Conservation (phyloP, 352 stramenopile genomes). For the Saprolegnia diclina region DNA sequence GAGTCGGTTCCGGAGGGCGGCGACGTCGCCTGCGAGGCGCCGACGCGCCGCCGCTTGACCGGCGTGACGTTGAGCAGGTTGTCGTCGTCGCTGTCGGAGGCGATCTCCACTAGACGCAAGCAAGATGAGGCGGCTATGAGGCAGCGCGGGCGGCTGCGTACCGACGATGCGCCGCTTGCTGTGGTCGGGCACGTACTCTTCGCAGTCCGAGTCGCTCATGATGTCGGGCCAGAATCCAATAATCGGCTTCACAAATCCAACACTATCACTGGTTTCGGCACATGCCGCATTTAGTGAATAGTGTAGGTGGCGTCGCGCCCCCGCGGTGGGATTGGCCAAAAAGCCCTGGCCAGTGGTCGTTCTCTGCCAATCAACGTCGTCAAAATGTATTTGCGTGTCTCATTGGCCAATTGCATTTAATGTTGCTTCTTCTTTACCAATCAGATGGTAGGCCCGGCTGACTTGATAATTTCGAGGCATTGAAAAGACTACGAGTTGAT, state of each 20-base stretch:
- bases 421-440: too few relatives aligned
- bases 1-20: background rate
- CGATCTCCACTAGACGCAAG: background rate
- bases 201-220: slow-evolving; percentile 1
- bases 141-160: background rate
- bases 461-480: too few relatives aligned
- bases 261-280: background rate
- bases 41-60: slow-evolving; percentile 14
- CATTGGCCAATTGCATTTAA: too few relatives aligned
- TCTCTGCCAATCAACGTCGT: too few relatives aligned
- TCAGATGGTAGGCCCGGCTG: too few relatives aligned
- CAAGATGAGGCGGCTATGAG: background rate
- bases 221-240: background rate
- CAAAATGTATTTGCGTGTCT: too few relatives aligned
- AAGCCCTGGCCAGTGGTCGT: too few relatives aligned
- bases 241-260: background rate
- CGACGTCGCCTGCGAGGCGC: background rate
- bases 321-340: too few relatives aligned
- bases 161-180: background rate
- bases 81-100: slow-evolving; percentile 9
- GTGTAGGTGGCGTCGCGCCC: too few relatives aligned
- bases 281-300: background rate
- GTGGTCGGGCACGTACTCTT: slow-evolving; percentile 10
- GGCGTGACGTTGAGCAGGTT: background rate
- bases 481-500: too few relatives aligned